phyloP scores from a whole-genome alignment of 1,284 basidiomycete species.

The Psilocybe mexicana region DNA sequence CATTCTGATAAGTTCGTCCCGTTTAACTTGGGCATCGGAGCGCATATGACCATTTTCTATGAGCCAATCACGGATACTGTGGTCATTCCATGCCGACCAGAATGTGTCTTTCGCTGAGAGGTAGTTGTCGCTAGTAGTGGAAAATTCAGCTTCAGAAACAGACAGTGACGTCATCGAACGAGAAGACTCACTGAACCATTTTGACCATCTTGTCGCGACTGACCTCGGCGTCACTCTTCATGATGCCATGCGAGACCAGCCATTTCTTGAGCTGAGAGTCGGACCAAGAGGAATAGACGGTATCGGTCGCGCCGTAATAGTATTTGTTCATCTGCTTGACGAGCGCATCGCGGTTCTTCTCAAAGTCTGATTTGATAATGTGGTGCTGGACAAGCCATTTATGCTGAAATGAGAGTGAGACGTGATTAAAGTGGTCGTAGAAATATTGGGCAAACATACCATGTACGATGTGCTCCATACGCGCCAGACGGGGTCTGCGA shows the following conservation, averaged over 20 bases:
- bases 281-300: constrained; percentile 72
- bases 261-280: constrained; percentile 68
- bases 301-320: constrained; percentile 66
- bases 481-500: constrained; percentile 69
- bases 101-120: constrained; percentile 64
- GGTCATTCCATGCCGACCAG: constrained; percentile 78
- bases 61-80: constrained; percentile 77
- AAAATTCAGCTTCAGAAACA: not conserved
- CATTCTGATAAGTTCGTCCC: constrained; percentile 70
- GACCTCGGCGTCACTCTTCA: constrained; percentile 72
- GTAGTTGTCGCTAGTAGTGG: constrained; percentile 67
- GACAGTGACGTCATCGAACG: not conserved
- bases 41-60: constrained; percentile 74
- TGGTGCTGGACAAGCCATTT: constrained; percentile 85
- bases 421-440: not conserved
- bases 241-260: constrained; percentile 69
- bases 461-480: constrained; percentile 87
- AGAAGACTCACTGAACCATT: constrained; percentile 55
- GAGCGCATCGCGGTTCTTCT: constrained; percentile 73
- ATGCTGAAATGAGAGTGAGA: constrained; percentile 41
- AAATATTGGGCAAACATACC: constrained; percentile 41
- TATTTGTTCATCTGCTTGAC: constrained; percentile 73
- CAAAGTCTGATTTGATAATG: constrained; percentile 53
- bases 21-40: constrained; percentile 63
- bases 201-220: constrained; percentile 77